Evolutionary conservation across 345 rosid species (phyloP).

Genomic region (Dipteronia dyeriana): DNA sequence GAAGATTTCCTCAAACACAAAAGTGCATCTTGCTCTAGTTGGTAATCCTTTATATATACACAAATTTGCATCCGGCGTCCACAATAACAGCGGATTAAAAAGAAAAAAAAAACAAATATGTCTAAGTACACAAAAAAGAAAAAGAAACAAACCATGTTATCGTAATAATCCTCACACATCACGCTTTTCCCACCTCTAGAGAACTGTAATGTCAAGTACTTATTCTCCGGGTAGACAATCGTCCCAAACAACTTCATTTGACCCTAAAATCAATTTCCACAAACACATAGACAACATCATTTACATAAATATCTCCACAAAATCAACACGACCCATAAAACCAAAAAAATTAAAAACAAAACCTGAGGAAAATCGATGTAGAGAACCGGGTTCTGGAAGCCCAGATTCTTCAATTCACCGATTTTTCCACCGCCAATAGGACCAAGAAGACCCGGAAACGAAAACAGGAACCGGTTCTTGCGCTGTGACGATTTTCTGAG

Average conservation of each 20-base stretch:
- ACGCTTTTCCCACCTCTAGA: slow-evolving; percentile 84
- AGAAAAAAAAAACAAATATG: neutral
- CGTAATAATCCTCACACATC: slow-evolving; percentile 67
- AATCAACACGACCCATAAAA: neutral
- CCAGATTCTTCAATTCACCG: slow-evolving; percentile 77
- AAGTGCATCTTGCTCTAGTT: neutral
- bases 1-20: neutral
- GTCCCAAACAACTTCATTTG: slow-evolving; percentile 94
- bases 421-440: slow-evolving; percentile 74
- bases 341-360: neutral
- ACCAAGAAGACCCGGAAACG: slow-evolving; percentile 75
- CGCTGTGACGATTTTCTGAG: slow-evolving; percentile 79
- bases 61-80: neutral
- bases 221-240: slow-evolving; percentile 59
- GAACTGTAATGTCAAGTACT: slow-evolving; percentile 66
- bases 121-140: neutral
- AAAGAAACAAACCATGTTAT: slow-evolving; percentile 49
- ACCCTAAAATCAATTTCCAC: slow-evolving; percentile 48
- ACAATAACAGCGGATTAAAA: neutral
- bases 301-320: neutral
- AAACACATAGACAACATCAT: neutral
- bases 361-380: slow-evolving; percentile 84
- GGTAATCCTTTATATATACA: neutral
- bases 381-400: slow-evolving; percentile 81
- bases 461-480: slow-evolving; percentile 69